Evolutionary conservation across 169 alveolate species (phyloP).

Genomic region (Eimeria acervulina): DNA sequence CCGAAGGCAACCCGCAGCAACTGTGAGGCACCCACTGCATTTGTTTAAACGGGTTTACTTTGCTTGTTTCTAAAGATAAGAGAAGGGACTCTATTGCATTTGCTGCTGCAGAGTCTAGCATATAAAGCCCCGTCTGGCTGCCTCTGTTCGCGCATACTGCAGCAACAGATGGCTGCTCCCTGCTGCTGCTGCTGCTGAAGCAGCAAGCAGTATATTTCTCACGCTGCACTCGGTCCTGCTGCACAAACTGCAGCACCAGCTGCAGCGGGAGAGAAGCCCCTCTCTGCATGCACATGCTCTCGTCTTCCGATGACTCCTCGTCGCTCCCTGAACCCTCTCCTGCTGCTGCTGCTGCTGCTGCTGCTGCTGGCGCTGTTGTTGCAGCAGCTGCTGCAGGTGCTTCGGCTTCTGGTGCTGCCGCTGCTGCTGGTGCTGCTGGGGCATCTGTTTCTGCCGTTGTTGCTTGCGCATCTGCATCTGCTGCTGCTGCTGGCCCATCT

Average conservation of each 20-base stretch:
- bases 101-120: constrained; percentile 36
- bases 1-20: constrained; percentile 3
- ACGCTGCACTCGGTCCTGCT: constrained; percentile 72
- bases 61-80: constrained; percentile 44
- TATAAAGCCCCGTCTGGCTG: constrained; percentile 50
- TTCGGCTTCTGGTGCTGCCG: constrained; percentile 81
- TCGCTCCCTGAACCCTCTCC: background rate
- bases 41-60: constrained; percentile 47
- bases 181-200: constrained; percentile 52
- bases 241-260: constrained; percentile 37
- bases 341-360: constrained; percentile 47
- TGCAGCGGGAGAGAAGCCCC: background rate
- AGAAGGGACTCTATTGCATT: constrained; percentile 43
- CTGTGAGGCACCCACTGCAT: constrained; percentile 40
- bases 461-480: background rate
- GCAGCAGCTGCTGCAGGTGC: constrained; percentile 69
- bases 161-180: constrained; percentile 2
- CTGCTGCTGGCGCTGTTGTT: constrained; percentile 39
- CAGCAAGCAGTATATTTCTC: constrained; percentile 56
- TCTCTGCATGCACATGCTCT: background rate
- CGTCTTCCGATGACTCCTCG: background rate
- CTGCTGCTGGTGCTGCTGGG: constrained; percentile 46
- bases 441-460: constrained; percentile 65
- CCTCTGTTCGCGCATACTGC: constrained; percentile 52
- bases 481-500: constrained; percentile 53